Base-by-base conservation (phyloP, 1,139 yeast species). In the Ogataea hybrid region DNA sequence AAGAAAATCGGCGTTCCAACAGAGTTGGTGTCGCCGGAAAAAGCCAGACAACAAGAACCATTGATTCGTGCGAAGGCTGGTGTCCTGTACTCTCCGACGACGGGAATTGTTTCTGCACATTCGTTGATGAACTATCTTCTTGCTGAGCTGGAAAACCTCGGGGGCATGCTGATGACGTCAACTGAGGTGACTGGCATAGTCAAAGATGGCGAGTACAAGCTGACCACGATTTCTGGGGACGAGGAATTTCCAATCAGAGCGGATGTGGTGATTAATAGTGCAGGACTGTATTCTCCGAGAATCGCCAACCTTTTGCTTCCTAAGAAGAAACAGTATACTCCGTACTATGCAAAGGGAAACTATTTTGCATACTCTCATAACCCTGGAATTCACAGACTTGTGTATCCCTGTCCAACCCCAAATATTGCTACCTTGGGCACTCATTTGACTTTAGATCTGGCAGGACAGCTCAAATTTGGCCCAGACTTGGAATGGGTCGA, bases 401-500 rank as follows among this genome's bases (percentile, higher is more conserved):
- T 89, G 0, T 89, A 89, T 57, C 97, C 97, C 0, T 84, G 89
- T 45, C 64, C 64, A 2, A 75, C 77, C 9, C 75, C 81, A 2
- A 80, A 83, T 46, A 77, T 81, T 2, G 81, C 85, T 4, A 84
- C 95, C 0, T 68, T 89, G 41, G 97, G 97, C 0, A 85, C 94
- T 0, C 97, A 89, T 65, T 67, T 89, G 46, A 89, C 97, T 0
- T 68, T 89, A 35, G 95, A 87, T 57, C 64, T 89, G 41, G 92
- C 86, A 3, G 95, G 95, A 0, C 84, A 81, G 53, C 64, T 88
- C 30, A 73, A 79, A 51, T 89, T 89, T 60, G 97, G 97, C 0
- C 97, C 97, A 0, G 96, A 89, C 60, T 65, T 87, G 41, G 95
- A 88, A 61, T 88, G 95, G 89, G 76, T 85, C 3, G 73, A 75